phyloP scores from a whole-genome alignment of 2,329 filamentous ascomycete species.

The Pseudocercospora pini-densiflorae region DNA sequence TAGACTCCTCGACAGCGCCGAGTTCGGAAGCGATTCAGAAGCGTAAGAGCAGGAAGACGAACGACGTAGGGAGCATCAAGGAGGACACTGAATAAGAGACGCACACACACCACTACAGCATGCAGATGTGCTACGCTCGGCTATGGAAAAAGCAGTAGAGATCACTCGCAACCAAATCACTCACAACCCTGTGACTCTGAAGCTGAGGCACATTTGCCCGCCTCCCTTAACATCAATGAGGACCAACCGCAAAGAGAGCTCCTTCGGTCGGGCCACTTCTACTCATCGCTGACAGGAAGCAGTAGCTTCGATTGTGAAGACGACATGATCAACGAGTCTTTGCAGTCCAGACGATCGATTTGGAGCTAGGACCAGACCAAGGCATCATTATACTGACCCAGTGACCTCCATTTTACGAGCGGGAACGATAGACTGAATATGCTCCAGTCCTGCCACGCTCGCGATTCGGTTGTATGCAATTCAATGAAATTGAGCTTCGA shows the following conservation, averaged over 20 bases:
- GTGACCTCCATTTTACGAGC: no score
- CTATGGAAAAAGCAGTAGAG: background rate
- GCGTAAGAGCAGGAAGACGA: background rate
- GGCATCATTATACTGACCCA: no score
- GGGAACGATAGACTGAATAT: no score
- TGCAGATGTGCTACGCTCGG: background rate
- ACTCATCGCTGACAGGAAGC: background rate
- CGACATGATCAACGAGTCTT: no score
- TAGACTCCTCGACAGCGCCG: background rate
- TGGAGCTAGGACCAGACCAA: no score
- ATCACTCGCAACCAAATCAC: background rate
- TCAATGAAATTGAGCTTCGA: no score
- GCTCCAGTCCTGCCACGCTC: no score
- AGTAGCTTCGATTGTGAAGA: background rate
- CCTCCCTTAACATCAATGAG: background rate
- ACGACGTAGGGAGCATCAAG: no score
- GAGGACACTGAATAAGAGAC: background rate
- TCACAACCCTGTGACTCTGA: background rate
- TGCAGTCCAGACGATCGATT: no score
- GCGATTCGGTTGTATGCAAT: no score
- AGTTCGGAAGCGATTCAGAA: background rate
- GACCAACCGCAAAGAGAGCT: background rate
- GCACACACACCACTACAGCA: background rate
- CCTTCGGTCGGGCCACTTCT: background rate
- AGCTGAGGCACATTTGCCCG: background rate